Conservation (phyloP, 345 rosid genomes). For the Salix dunnii region DNA sequence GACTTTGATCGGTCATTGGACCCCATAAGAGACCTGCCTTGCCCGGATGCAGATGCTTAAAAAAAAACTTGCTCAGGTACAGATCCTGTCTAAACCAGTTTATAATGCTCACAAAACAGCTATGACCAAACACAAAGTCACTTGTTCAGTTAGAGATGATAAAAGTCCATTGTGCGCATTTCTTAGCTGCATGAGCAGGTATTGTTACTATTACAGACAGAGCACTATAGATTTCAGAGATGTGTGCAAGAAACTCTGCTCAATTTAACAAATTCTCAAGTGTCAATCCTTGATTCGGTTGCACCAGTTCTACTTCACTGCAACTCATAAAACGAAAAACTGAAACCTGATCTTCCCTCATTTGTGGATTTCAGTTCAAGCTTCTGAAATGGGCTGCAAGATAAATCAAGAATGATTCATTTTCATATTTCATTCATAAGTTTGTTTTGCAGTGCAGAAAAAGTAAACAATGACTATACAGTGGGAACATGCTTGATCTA, state of each 20-base stretch:
- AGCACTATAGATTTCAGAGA: not conserved
- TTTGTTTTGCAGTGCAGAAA: not conserved
- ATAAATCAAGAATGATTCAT: not conserved
- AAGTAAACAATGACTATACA: not conserved
- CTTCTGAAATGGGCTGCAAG: constrained; percentile 87
- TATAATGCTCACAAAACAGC: too few species aligned
- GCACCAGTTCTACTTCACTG: constrained; percentile 34
- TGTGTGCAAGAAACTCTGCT: not conserved
- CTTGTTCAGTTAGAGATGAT: too few species aligned
- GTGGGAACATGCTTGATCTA: not conserved
- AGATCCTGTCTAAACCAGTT: too few species aligned
- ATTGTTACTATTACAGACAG: too few species aligned
- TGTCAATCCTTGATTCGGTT: not conserved
- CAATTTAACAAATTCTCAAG: not conserved
- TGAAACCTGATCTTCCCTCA: constrained; percentile 71
- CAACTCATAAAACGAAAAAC: constrained; percentile 77
- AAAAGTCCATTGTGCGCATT: too few species aligned
- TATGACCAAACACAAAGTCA: too few species aligned
- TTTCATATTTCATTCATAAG: not conserved
- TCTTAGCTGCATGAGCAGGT: too few species aligned
- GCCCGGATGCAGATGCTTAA: too few species aligned
- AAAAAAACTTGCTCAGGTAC: too few species aligned
- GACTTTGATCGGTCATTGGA: too few species aligned
- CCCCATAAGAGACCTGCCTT: too few species aligned
- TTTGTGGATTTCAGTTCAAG: constrained; percentile 78